phyloP scores from a whole-genome alignment of 179 eudicot species.

The Gypsophila paniculata region DNA sequence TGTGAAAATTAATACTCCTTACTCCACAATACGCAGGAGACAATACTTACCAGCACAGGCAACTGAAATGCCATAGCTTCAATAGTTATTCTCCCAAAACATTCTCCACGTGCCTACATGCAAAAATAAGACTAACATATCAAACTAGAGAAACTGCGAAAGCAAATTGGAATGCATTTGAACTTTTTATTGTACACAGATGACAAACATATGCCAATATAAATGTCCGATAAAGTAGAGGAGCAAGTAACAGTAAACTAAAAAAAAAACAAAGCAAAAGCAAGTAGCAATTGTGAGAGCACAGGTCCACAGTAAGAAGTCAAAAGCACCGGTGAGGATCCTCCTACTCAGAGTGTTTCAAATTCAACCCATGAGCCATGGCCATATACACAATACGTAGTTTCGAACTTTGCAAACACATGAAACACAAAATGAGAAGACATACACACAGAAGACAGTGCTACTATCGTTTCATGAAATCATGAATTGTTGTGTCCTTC shows the following conservation, averaged over 20 bases:
- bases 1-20: background rate
- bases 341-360: background rate
- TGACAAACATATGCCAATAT: background rate
- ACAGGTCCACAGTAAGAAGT: background rate
- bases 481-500: no score
- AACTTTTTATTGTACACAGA: background rate
- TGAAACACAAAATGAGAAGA: background rate
- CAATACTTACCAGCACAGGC: constrained; percentile 69
- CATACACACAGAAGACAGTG: no score
- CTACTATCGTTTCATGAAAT: background rate
- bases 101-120: constrained; percentile 79
- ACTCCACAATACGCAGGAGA: background rate
- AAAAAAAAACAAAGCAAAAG: background rate
- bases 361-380: background rate
- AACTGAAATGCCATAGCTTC: constrained; percentile 98
- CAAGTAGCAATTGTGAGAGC: background rate
- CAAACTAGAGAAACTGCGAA: background rate
- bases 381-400: background rate
- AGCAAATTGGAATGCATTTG: background rate
- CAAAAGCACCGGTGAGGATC: background rate
- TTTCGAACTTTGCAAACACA: background rate
- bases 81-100: constrained; percentile 94
- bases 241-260: background rate
- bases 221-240: constrained; percentile 5
- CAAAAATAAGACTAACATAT: constrained; percentile 3